Evolutionary conservation across 2,329 filamentous ascomycete species (phyloP), one percentile per base, ranked within the genome.

Genomic region (Penicillium sp.): DNA sequence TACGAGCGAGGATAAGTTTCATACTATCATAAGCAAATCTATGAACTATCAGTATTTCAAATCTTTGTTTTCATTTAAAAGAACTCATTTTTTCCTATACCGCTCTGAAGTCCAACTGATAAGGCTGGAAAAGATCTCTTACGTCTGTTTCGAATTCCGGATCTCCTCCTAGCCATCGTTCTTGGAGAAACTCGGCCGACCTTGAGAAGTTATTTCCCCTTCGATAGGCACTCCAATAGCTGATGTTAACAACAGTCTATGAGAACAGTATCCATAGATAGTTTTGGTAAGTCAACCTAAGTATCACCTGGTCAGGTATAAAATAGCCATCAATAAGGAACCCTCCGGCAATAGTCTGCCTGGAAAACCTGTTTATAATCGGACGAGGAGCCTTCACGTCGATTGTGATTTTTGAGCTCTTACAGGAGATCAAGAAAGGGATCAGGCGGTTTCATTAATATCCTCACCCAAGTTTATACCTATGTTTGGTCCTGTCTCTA

Each of bases 71-170:
- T n/a, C n/a, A 17, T 40, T 13, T n/a, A 4, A 7, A 9, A 17
- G n/a, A 15, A 40, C 51, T 49, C 26, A 60, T 56, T 60, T 59
- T 53, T 51, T 20, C 58, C 80, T 20, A 82, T 71, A 50, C 79
- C 82, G 46, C 80, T 78, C 2, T 79, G 68, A 3, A 79, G 75
- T 0, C 80, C 78, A 3, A 77, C 49, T 1, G 72, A 74, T 51
- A 83, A 81, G 80, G 76, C 62, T 81, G 75, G 42, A 78, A 68
- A 1, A 71, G 73, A 0, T 75, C 73, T 36, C 68, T 67, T 27
- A 69, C 72, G 54, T 83, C 80, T n/a, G 56, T 46, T 0, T 57
- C 59, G 57, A 75, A 82, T 10, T 40, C 6, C n/a, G 21, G 21
- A 2, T 52, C 49, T 2, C 55, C 47, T 12, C 56, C 49, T n/a